A percentile compares a stretch with the other conserved stretches of the same genome.
phyloP scores from a whole-genome alignment of 805 yeast genomes.

The Ogataea haglerorum region DNA sequence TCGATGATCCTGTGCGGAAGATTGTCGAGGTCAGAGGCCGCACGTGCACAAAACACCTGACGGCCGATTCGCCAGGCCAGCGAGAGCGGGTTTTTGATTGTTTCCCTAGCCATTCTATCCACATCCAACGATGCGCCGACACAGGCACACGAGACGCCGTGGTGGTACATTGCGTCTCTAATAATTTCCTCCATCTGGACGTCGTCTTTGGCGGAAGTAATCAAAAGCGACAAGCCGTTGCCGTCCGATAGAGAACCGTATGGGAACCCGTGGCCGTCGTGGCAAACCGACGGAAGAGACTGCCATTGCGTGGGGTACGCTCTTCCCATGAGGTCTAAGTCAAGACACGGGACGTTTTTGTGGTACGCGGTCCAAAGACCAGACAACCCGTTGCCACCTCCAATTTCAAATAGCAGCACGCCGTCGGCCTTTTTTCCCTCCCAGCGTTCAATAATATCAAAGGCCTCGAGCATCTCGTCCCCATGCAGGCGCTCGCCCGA shows the following conservation, averaged over 20 bases:
- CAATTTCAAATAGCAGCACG: slow-evolving; percentile 38
- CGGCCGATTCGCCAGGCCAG: slow-evolving; percentile 45
- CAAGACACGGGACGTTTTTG: slow-evolving; percentile 29
- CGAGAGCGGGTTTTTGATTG: slow-evolving; percentile 36
- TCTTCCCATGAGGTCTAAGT: slow-evolving; percentile 44
- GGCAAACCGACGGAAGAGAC: slow-evolving; percentile 34
- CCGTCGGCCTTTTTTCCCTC: slow-evolving; percentile 30
- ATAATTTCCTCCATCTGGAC: slow-evolving; percentile 36
- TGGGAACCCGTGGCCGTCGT: slow-evolving; percentile 43
- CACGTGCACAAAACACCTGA: slow-evolving; percentile 36
- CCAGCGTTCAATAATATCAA: slow-evolving; percentile 29
- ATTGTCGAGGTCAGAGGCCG: slow-evolving; percentile 32
- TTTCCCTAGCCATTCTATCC: slow-evolving; percentile 27
- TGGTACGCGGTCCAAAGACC: slow-evolving; percentile 26
- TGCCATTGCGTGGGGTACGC: slow-evolving; percentile 46
- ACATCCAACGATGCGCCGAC: slow-evolving; percentile 36
- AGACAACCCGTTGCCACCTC: slow-evolving; percentile 42
- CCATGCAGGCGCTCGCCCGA: slow-evolving; percentile 40
- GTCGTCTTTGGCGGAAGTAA: slow-evolving; percentile 34
- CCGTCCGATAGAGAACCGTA: slow-evolving; percentile 41
- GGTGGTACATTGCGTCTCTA: slow-evolving; percentile 40
- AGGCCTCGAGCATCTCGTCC: slow-evolving; percentile 34
- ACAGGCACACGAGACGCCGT: slow-evolving; percentile 39
- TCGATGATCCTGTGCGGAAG: slow-evolving; percentile 35
- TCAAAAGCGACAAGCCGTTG: slow-evolving; percentile 37